Conservation (phyloP, 108 stramenopile genomes). For the Nitzschia putrida region DNA sequence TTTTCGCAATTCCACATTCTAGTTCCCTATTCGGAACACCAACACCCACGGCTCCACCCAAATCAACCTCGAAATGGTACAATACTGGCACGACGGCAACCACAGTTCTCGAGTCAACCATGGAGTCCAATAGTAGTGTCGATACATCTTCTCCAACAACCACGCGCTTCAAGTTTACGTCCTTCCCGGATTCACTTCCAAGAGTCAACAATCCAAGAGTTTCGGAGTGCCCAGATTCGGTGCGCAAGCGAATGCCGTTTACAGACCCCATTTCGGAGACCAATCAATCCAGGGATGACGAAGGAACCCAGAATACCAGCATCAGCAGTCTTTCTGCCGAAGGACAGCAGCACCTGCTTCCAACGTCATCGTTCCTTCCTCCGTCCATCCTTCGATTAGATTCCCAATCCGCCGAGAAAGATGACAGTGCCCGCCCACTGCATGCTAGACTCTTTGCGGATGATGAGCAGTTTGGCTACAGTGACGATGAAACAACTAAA, state of each 20-base stretch:
- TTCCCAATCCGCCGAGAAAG: slow-evolving; percentile 21
- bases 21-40: neutral
- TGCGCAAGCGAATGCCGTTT: slow-evolving; percentile 40
- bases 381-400: slow-evolving; percentile 41
- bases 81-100: slow-evolving; percentile 30
- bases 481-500: slow-evolving; percentile 40
- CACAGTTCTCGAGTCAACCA: slow-evolving; percentile 23
- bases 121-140: slow-evolving; percentile 32
- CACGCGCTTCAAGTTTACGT: slow-evolving; percentile 74
- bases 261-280: neutral
- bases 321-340: slow-evolving; percentile 43
- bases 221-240: slow-evolving; percentile 27
- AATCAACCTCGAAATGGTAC: slow-evolving; percentile 20
- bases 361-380: slow-evolving; percentile 45
- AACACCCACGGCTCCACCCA: neutral
- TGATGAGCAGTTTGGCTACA: slow-evolving; percentile 42
- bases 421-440: slow-evolving; percentile 18
- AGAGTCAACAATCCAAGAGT: slow-evolving; percentile 48
- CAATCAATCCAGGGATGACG: slow-evolving; percentile 33
- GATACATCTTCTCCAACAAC: slow-evolving; percentile 46
- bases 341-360: slow-evolving; percentile 27
- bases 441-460: slow-evolving; percentile 40
- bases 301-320: slow-evolving; percentile 42
- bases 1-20: slow-evolving; percentile 6
- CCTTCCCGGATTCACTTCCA: slow-evolving; percentile 84